phyloP scores from a whole-genome alignment of 345 rosid species.

The Hirschfeldia incana region DNA sequence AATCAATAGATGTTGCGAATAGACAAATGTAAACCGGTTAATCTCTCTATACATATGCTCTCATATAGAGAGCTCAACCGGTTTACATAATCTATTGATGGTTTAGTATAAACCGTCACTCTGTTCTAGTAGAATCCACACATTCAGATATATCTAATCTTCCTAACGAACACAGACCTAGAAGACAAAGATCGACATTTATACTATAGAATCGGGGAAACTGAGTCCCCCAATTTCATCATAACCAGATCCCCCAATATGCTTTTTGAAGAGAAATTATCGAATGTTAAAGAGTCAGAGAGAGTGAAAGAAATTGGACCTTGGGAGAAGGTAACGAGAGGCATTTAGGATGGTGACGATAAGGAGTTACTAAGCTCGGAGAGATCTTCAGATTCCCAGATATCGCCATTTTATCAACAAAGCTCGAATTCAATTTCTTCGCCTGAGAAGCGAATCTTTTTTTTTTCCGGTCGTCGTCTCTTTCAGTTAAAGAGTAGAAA shows the following conservation, averaged over 20 bases:
- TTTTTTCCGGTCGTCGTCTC: slow-evolving; percentile 3
- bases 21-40: no score
- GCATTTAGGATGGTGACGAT: slow-evolving; percentile 48
- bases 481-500: slow-evolving; percentile 2
- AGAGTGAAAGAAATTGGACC: slow-evolving; percentile 39
- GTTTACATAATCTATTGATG: not conserved
- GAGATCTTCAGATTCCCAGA: slow-evolving; percentile 71
- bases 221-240: not conserved
- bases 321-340: slow-evolving; percentile 47
- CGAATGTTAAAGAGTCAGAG: no score
- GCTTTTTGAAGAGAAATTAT: not conserved
- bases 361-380: slow-evolving; percentile 55
- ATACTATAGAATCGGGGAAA: not conserved
- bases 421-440: slow-evolving; percentile 7
- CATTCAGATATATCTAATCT: slow-evolving; percentile 11
- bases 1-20: no score
- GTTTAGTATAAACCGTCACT: not conserved
- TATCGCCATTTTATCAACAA: slow-evolving; percentile 53
- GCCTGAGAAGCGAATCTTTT: slow-evolving; percentile 26
- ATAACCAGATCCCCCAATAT: slow-evolving; percentile 15
- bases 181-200: not conserved
- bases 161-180: slow-evolving; percentile 18
- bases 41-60: no score
- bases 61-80: not conserved
- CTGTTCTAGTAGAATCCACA: not conserved